phyloP scores from a whole-genome alignment of 257 asterid genomes.

The Fraxinus anomala region DNA sequence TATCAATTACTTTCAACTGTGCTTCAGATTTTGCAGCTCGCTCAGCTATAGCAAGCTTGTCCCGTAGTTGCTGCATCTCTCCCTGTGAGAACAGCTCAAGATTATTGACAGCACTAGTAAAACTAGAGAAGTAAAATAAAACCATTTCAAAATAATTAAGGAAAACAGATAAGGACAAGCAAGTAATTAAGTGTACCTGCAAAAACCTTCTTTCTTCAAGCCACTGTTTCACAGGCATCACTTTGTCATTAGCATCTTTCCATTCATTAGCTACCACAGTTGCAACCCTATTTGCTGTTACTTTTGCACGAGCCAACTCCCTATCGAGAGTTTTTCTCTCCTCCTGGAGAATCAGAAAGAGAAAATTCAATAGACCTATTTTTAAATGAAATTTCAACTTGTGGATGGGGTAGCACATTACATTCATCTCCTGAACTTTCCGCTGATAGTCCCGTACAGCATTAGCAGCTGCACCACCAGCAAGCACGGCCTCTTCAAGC shows the following conservation, averaged over 20 bases:
- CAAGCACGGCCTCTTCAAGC: constrained; percentile 98
- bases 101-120: constrained; percentile 8
- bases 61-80: constrained; percentile 94
- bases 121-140: constrained; percentile 5
- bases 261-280: constrained; percentile 98
- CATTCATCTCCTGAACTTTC: constrained; percentile 99
- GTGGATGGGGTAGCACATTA: constrained; percentile 32
- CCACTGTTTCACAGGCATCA: constrained; percentile 99
- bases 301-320: constrained; percentile 98
- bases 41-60: constrained; percentile 83
- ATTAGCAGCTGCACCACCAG: constrained; percentile 99
- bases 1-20: constrained; percentile 67
- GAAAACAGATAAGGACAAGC: constrained; percentile 13
- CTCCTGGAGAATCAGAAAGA: constrained; percentile 49
- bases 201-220: constrained; percentile 90
- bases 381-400: constrained; percentile 11
- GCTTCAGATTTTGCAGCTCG: constrained; percentile 93
- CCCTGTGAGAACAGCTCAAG: constrained; percentile 54
- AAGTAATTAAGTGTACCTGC: constrained; percentile 51
- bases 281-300: constrained; percentile 97
- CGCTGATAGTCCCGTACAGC: constrained; percentile 98
- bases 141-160: background rate
- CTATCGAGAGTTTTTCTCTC: constrained; percentile 96
- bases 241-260: constrained; percentile 98
- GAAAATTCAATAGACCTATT: constrained; percentile 18